Percentiles rank a stretch among this genome's conserved stretches.
Conservation (phyloP, 805 yeast species). For the Limtongozyma cylindracea region DNA sequence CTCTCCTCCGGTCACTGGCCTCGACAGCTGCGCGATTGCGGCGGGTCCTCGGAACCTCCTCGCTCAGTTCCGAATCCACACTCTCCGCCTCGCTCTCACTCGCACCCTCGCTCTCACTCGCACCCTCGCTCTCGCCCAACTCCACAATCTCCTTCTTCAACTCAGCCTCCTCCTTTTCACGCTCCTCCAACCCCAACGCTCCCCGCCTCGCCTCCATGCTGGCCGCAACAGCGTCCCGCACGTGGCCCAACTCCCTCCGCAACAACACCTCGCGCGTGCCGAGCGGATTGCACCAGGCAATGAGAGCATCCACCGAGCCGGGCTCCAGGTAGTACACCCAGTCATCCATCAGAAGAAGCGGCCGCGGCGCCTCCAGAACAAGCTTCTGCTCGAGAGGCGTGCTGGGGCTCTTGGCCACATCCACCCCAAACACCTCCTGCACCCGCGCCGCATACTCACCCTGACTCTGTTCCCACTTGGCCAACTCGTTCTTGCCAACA, state of each 20-base stretch:
- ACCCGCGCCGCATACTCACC: slow-evolving; percentile 1
- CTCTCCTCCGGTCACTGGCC: no score
- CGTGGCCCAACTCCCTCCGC: slow-evolving; percentile 27
- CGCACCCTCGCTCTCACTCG: no score
- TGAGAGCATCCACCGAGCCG: slow-evolving; percentile 26
- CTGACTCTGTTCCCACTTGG: slow-evolving; percentile 1
- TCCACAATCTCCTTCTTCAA: no score
- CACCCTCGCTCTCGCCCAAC: no score
- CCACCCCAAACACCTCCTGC: slow-evolving; percentile 1
- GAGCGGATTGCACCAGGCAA: slow-evolving; percentile 48
- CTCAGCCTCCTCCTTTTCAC: slow-evolving; percentile 8
- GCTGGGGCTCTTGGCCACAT: no score
- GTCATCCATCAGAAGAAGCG: slow-evolving; percentile 19
- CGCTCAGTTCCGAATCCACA: no score
- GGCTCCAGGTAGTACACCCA: slow-evolving; percentile 54
- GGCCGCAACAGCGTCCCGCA: slow-evolving; percentile 23
- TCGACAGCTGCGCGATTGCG: no score
- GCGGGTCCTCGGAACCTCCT: no score
- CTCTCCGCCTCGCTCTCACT: no score
- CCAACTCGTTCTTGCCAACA: slow-evolving; percentile 1
- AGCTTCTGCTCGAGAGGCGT: slow-evolving; percentile 27
- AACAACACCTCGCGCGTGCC: slow-evolving; percentile 51
- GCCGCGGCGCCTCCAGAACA: slow-evolving; percentile 39
- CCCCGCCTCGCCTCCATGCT: slow-evolving; percentile 35
- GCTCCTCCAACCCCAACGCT: slow-evolving; percentile 18